Evolutionary conservation across 306 rosid genomes (phyloP).

Genomic region (Citrullus colocynthis): DNA sequence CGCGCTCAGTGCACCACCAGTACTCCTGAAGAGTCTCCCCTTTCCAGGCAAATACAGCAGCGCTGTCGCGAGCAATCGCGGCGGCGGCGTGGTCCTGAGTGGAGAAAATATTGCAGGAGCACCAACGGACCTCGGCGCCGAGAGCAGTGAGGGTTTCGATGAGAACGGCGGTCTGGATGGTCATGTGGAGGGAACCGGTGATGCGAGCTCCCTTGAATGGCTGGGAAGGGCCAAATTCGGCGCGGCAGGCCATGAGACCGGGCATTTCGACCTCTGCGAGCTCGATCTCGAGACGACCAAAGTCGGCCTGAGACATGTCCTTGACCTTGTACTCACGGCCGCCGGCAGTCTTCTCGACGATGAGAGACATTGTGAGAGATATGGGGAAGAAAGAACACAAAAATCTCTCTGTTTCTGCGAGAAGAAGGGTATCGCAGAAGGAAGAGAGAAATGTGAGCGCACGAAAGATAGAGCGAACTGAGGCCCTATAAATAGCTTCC

Average conservation of each 20-base stretch:
- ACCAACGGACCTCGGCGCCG: constrained; percentile 71
- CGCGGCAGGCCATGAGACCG: constrained; percentile 43
- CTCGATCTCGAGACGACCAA: constrained; percentile 50
- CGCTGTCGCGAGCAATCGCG: constrained; percentile 56
- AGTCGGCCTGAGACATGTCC: constrained; percentile 61
- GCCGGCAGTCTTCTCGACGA: constrained; percentile 36
- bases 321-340: constrained; percentile 74
- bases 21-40: constrained; percentile 72
- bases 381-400: neutral
- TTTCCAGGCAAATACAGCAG: constrained; percentile 66
- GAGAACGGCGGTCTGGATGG: constrained; percentile 63
- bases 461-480: neutral
- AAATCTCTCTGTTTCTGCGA: neutral
- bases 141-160: constrained; percentile 64
- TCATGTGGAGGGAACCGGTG: constrained; percentile 80
- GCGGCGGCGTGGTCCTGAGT: constrained; percentile 81
- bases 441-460: neutral
- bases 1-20: constrained; percentile 72
- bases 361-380: constrained; percentile 31
- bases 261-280: constrained; percentile 79
- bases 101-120: constrained; percentile 79
- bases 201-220: constrained; percentile 61
- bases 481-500: constrained; percentile 24
- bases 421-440: neutral
- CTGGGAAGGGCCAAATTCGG: constrained; percentile 49